Conservation (phyloP, 495 filamentous ascomycete species). For the Viridothelium virens region DNA sequence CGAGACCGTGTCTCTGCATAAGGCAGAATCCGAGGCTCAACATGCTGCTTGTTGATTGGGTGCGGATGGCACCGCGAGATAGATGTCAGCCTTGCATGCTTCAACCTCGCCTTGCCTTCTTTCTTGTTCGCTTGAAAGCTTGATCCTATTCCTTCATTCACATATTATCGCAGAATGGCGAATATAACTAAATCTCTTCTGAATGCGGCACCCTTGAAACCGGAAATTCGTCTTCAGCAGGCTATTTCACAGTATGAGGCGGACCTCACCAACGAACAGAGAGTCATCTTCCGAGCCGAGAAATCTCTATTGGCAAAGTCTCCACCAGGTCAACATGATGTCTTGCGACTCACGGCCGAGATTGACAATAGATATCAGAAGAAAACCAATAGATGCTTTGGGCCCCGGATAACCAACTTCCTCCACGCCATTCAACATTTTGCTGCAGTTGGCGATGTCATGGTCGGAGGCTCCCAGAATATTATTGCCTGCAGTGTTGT, state of each 20-base stretch:
- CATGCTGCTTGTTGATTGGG: no score
- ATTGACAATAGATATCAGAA: not conserved
- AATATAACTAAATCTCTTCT: no score
- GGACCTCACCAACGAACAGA: not conserved
- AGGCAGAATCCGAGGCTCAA: no score
- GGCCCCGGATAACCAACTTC: not conserved
- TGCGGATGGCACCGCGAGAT: no score
- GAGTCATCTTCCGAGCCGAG: not conserved
- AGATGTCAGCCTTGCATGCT: no score
- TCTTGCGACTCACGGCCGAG: not conserved
- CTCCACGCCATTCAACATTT: not conserved
- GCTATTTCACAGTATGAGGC: not conserved
- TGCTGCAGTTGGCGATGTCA: constrained; percentile 15
- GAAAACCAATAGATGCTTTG: not conserved
- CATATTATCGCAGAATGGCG: no score
- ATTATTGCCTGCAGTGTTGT: not conserved
- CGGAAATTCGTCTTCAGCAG: not conserved
- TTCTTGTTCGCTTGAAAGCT: no score
- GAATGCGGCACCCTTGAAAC: not conserved
- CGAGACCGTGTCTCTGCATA: no score
- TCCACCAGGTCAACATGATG: not conserved
- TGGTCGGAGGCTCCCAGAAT: constrained; percentile 27
- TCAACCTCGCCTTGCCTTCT: no score
- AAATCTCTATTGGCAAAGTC: not conserved
- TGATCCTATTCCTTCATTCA: no score